Conservation (phyloP, 1,139 yeast genomes). For the Suhomyces terraborum region DNA sequence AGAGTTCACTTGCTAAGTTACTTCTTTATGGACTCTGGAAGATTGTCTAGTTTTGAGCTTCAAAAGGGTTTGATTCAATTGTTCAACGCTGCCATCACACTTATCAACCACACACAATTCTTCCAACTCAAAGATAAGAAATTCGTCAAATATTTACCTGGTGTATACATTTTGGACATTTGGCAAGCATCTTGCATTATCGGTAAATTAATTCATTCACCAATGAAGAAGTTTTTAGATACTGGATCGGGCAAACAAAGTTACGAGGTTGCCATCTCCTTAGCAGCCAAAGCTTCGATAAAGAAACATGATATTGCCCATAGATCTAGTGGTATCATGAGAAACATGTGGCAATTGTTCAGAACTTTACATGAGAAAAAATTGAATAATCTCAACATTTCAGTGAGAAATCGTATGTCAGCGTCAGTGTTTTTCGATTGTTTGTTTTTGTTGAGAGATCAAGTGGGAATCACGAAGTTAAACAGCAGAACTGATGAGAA, state of each 20-base stretch:
- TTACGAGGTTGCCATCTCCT: conserved; percentile 67
- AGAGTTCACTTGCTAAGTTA: conserved; percentile 80
- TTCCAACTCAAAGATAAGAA: conserved; percentile 61
- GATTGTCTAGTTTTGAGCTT: conserved; percentile 60
- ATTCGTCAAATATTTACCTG: conserved; percentile 79
- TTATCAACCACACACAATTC: conserved; percentile 65
- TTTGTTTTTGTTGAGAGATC: conserved; percentile 77
- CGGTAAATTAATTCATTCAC: conserved; percentile 75
- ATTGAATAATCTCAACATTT: conserved; percentile 44
- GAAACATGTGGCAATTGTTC: conserved; percentile 89
- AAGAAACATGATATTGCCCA: conserved; percentile 90
- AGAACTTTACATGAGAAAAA: conserved; percentile 54
- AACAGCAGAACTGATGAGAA: conserved; percentile 32
- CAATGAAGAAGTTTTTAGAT: conserved; percentile 67
- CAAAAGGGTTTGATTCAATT: conserved; percentile 75
- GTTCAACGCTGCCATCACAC: conserved; percentile 74
- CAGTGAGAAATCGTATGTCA: conserved; percentile 80
- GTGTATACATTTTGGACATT: conserved; percentile 72
- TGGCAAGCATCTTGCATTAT: conserved; percentile 94
- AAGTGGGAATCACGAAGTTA: conserved; percentile 80
- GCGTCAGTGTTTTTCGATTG: conserved; percentile 93
- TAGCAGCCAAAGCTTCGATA: conserved; percentile 79
- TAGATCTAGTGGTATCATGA: conserved; percentile 90
- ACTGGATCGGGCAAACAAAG: conserved; percentile 69
- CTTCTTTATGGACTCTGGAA: conserved; percentile 69